Percentiles rank a stretch among this genome's conserved stretches.
These are phyloP conservation scores for Cystoisospora suis DNA, from an alignment of 169 alveolate species.

Conservation along the genomic window DNA sequence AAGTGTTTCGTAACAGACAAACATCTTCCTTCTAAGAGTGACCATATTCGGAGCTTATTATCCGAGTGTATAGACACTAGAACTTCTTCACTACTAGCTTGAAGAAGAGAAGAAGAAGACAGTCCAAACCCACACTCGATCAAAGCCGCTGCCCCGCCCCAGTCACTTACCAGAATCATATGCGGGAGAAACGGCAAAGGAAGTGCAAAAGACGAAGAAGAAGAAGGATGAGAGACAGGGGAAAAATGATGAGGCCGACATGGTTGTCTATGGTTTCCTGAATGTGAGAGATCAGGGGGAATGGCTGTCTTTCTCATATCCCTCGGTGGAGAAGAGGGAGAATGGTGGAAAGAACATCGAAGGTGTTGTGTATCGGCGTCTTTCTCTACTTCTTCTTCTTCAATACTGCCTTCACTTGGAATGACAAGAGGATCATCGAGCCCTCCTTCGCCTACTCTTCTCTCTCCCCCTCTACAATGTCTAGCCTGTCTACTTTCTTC, in stretches of 20 bases:
- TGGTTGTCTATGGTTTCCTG: too few species aligned
- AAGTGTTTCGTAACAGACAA: constrained; percentile 49
- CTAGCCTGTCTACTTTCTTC: too few species aligned
- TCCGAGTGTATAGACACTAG: constrained; percentile 73
- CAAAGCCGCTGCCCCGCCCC: constrained; percentile 50
- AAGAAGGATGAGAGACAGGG: neutral
- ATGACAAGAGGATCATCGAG: too few species aligned
- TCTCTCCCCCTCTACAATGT: too few species aligned
- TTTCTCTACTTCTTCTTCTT: too few species aligned
- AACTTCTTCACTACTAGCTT: constrained; percentile 55
- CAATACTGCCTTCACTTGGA: too few species aligned
- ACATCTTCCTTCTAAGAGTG: constrained; percentile 72
- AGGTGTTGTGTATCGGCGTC: too few species aligned
- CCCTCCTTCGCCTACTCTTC: too few species aligned
- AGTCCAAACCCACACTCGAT: constrained; percentile 23
- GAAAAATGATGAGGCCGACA: neutral
- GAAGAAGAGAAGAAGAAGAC: constrained; percentile 37
- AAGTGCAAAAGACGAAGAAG: neutral
- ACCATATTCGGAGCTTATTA: constrained; percentile 68
- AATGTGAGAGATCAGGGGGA: too few species aligned
- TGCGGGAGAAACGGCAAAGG: constrained; percentile 36
- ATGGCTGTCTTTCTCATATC: too few species aligned
- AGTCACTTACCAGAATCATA: constrained; percentile 31
- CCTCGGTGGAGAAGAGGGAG: too few species aligned
- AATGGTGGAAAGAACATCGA: too few species aligned